phyloP scores from a whole-genome alignment of 83 land plant genomes.

The Diphasiastrum complanatum region DNA sequence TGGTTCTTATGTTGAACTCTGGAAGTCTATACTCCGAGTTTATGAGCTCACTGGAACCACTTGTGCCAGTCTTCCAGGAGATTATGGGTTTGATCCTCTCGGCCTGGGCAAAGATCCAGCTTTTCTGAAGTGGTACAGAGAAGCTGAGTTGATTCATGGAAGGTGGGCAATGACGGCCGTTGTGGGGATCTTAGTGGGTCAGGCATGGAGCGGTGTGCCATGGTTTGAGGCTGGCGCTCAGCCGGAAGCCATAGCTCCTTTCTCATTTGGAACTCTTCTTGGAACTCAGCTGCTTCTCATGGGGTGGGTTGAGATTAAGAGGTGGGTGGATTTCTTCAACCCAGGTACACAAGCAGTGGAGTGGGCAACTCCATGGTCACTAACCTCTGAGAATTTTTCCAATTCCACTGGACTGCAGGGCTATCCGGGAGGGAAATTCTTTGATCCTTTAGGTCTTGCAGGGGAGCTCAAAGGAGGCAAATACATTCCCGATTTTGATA shows the following conservation, averaged over 20 bases:
- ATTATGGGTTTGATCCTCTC: slow-evolving; percentile 12
- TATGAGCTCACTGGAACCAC: too few relatives aligned
- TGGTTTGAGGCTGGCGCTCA: slow-evolving; percentile 14
- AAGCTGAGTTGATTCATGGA: slow-evolving; percentile 14
- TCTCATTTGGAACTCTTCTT: slow-evolving; percentile 10
- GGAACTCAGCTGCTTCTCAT: slow-evolving; percentile 15
- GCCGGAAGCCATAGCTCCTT: slow-evolving; percentile 10
- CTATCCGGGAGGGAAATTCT: slow-evolving; percentile 14
- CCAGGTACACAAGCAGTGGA: slow-evolving; percentile 16
- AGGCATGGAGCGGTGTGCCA: slow-evolving; percentile 13
- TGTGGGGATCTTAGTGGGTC: slow-evolving; percentile 13
- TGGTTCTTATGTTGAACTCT: too few relatives aligned
- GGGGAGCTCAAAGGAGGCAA: slow-evolving; percentile 1
- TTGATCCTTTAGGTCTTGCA: slow-evolving; percentile 11
- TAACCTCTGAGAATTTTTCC: slow-evolving; percentile 8
- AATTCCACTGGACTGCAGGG: slow-evolving; percentile 17
- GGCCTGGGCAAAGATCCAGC: slow-evolving; percentile 18
- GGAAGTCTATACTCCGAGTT: too few relatives aligned
- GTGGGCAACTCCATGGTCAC: slow-evolving; percentile 14
- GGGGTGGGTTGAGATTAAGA: slow-evolving; percentile 14
- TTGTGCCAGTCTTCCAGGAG: slow-evolving; percentile 4
- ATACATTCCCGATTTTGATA: slow-evolving; percentile 16
- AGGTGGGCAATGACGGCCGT: slow-evolving; percentile 18
- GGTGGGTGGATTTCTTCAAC: slow-evolving; percentile 11
- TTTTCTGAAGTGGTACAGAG: slow-evolving; percentile 18